Percentiles rank a stretch among this genome's conserved stretches.
Conservation (phyloP, 352 stramenopile genomes). For the Phytophthora citrophthora region DNA sequence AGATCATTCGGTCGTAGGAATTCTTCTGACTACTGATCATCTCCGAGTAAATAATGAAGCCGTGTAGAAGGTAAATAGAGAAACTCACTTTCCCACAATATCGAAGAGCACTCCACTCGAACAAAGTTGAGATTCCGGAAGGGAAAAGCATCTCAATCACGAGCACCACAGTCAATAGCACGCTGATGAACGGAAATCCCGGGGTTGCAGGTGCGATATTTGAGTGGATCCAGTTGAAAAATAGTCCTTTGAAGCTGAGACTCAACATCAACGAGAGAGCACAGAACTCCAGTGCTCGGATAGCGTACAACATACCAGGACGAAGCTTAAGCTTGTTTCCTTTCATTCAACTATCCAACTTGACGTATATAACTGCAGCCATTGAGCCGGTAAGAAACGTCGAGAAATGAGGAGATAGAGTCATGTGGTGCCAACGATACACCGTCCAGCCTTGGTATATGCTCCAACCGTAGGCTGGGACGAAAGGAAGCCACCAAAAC, state of each 20-base stretch:
- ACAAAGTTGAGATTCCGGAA: slow-evolving; percentile 19
- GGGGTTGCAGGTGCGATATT: slow-evolving; percentile 8
- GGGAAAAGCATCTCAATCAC: slow-evolving; percentile 42
- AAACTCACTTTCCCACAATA: not conserved
- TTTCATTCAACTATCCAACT: slow-evolving; percentile 21
- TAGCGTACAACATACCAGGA: not conserved
- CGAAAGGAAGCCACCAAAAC: slow-evolving; percentile 27
- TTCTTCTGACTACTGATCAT: not conserved
- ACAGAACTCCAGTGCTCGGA: slow-evolving; percentile 25
- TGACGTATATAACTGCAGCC: slow-evolving; percentile 38
- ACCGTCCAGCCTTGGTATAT: slow-evolving; percentile 15
- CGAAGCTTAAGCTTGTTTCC: not conserved
- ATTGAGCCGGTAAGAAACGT: slow-evolving; percentile 30
- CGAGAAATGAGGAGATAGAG: slow-evolving; percentile 17
- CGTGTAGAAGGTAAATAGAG: not conserved
- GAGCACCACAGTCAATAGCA: slow-evolving; percentile 31
- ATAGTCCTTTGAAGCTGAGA: slow-evolving; percentile 9
- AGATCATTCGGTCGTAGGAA: not conserved
- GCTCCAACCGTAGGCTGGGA: slow-evolving; percentile 29
- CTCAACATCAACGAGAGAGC: slow-evolving; percentile 30
- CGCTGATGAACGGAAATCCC: slow-evolving; percentile 32
- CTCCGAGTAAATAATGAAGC: not conserved
- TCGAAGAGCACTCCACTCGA: slow-evolving; percentile 4
- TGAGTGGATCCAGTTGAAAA: slow-evolving; percentile 4
- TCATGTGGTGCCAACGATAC: slow-evolving; percentile 26